Conservation (phyloP, 176 grass and related monocot species). For the Lolium rigidum region DNA sequence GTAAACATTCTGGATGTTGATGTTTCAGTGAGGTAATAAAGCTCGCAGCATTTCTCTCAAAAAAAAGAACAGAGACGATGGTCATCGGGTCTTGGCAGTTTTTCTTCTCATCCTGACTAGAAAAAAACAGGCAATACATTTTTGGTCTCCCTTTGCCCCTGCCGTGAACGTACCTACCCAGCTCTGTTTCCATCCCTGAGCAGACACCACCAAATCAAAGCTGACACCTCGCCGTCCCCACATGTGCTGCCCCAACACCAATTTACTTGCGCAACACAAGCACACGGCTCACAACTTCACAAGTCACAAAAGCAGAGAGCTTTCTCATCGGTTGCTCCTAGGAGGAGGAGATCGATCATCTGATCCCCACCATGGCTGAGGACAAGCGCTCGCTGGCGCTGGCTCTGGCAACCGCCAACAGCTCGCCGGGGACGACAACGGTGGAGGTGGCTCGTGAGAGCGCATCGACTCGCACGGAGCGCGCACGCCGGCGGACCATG, state of each 20-base stretch:
- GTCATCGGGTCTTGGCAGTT: background rate
- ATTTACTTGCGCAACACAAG: too few species aligned
- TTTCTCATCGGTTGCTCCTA: background rate
- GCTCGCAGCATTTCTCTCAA: too few species aligned
- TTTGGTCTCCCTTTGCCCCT: background rate
- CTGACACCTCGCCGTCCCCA: too few species aligned
- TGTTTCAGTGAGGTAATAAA: too few species aligned
- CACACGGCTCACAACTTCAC: too few species aligned
- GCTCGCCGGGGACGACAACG: background rate
- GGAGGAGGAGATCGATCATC: background rate
- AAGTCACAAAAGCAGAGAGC: too few species aligned
- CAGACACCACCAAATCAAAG: background rate
- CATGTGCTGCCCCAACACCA: too few species aligned
- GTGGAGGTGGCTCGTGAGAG: background rate
- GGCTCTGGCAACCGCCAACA: background rate
- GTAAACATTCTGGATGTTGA: too few species aligned
- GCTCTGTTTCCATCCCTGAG: background rate
- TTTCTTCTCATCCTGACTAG: background rate
- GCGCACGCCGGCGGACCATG: constrained; percentile 24
- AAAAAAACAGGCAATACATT: background rate
- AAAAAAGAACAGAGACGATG: background rate
- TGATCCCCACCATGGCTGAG: constrained; percentile 17
- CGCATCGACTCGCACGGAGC: background rate
- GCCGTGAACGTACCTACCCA: background rate
- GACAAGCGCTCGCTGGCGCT: constrained; percentile 3